These are phyloP conservation scores for Penicillium canariense DNA, from an alignment of 495 filamentous ascomycete species.

Conservation along the genomic window DNA sequence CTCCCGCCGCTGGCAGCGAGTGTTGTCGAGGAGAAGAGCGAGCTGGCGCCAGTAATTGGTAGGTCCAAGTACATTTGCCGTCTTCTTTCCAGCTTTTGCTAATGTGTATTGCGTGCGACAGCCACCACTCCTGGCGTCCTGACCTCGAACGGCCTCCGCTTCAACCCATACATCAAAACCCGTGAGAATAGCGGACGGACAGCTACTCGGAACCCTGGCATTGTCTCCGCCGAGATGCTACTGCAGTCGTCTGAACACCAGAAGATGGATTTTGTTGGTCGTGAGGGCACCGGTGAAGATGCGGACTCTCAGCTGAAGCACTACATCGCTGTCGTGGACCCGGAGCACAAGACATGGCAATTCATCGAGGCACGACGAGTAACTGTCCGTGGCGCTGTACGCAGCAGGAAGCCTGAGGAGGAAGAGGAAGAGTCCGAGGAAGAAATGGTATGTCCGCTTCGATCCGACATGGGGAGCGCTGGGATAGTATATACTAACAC, in stretches of 20 bases:
- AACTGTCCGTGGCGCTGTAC: slow-evolving; percentile 62
- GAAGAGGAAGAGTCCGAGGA: slow-evolving; percentile 41
- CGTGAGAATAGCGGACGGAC: slow-evolving; percentile 38
- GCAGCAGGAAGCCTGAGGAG: slow-evolving; percentile 46
- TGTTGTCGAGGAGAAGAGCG: slow-evolving; percentile 54
- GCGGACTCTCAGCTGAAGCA: slow-evolving; percentile 70
- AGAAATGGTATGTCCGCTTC: slow-evolving; percentile 29
- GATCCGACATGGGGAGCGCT: not conserved
- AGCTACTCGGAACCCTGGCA: slow-evolving; percentile 41
- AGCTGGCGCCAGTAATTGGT: slow-evolving; percentile 61
- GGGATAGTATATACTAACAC: not conserved
- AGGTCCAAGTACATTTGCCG: slow-evolving; percentile 1
- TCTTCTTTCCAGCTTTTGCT: slow-evolving; percentile 1
- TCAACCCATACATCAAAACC: slow-evolving; percentile 62
- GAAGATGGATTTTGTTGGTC: slow-evolving; percentile 76
- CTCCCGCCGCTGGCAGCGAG: slow-evolving; percentile 51
- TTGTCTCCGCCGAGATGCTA: slow-evolving; percentile 61
- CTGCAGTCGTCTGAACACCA: slow-evolving; percentile 74
- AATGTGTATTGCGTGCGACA: slow-evolving; percentile 28
- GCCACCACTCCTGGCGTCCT: slow-evolving; percentile 67
- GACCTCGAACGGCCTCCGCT: slow-evolving; percentile 52
- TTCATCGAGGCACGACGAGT: slow-evolving; percentile 75
- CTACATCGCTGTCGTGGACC: slow-evolving; percentile 85
- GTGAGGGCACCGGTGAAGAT: slow-evolving; percentile 62
- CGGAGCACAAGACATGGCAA: slow-evolving; percentile 65